phyloP scores from a whole-genome alignment of 1,139 yeast species.

The Zygotorulaspora mrakii region DNA sequence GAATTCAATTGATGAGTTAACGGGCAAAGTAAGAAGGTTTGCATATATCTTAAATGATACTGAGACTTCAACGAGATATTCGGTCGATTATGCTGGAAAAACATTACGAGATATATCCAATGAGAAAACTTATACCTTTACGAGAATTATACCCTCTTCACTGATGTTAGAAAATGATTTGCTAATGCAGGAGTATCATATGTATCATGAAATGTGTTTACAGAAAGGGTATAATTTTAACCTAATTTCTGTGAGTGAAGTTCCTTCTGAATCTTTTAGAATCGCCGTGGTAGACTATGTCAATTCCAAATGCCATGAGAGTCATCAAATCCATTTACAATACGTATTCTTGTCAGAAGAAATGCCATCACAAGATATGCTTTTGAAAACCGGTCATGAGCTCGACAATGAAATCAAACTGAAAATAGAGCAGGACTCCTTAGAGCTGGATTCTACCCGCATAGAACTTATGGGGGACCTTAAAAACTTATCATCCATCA shows the following conservation, averaged over 20 bases:
- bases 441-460: slow-evolving; percentile 23
- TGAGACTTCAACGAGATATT: slow-evolving; percentile 5
- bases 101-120: slow-evolving; percentile 8
- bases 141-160: slow-evolving; percentile 20
- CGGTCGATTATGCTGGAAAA: slow-evolving; percentile 21
- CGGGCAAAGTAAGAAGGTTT: slow-evolving; percentile 37
- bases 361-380: slow-evolving; percentile 23
- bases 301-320: slow-evolving; percentile 13
- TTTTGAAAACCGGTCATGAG: slow-evolving; percentile 12
- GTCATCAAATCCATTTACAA: slow-evolving; percentile 19
- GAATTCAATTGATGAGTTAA: slow-evolving; percentile 50
- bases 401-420: slow-evolving; percentile 22
- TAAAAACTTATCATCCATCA: slow-evolving; percentile 10
- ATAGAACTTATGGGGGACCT: slow-evolving; percentile 12
- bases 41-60: slow-evolving; percentile 22
- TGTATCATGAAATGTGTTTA: slow-evolving; percentile 32
- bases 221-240: slow-evolving; percentile 23
- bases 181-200: slow-evolving; percentile 27
- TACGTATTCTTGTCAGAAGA: slow-evolving; percentile 27
- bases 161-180: slow-evolving; percentile 21
- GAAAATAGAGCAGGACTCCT: slow-evolving; percentile 24
- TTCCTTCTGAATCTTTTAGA: slow-evolving; percentile 17
- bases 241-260: slow-evolving; percentile 26
- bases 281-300: slow-evolving; percentile 19
- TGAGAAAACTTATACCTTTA: slow-evolving; percentile 13